Evolutionary conservation across 352 stramenopile genomes (phyloP).

Genomic region (Phytophthora macrochlamydospora): DNA sequence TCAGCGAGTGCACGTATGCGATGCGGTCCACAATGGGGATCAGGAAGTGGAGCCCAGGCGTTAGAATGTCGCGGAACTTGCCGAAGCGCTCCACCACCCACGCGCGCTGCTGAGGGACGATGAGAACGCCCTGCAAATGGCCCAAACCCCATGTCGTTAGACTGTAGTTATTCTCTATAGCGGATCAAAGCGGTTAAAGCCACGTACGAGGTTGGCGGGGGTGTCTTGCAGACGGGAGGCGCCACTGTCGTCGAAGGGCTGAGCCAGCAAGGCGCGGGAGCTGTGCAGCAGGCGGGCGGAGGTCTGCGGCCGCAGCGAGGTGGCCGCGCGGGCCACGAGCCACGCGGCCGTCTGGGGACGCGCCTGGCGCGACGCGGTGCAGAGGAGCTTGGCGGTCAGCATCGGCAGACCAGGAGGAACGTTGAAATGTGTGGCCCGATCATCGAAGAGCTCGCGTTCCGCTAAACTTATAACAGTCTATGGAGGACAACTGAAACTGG

Average conservation of each 20-base stretch:
- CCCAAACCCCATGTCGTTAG: background rate
- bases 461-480: background rate
- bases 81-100: constrained; percentile 93
- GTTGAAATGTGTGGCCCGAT: constrained; percentile 1
- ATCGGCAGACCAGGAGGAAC: constrained; percentile 9
- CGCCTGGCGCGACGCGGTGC: constrained; percentile 14
- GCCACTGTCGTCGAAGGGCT: constrained; percentile 48
- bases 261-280: constrained; percentile 35
- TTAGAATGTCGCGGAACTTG: constrained; percentile 89
- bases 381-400: constrained; percentile 35
- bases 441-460: background rate
- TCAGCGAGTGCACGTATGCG: constrained; percentile 92
- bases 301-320: constrained; percentile 12
- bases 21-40: constrained; percentile 91
- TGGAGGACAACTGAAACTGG: too few relatives aligned
- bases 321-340: constrained; percentile 5
- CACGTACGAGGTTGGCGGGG: constrained; percentile 56
- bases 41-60: constrained; percentile 88
- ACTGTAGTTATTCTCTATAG: background rate
- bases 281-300: constrained; percentile 27
- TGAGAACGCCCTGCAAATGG: constrained; percentile 68
- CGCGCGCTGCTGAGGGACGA: constrained; percentile 88
- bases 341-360: constrained; percentile 14
- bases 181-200: background rate
- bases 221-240: constrained; percentile 55